Evolutionary conservation across 768 basidiomycete species (phyloP), one percentile per base, ranked within the genome.

Genomic region (Pulveroboletus sp.): DNA sequence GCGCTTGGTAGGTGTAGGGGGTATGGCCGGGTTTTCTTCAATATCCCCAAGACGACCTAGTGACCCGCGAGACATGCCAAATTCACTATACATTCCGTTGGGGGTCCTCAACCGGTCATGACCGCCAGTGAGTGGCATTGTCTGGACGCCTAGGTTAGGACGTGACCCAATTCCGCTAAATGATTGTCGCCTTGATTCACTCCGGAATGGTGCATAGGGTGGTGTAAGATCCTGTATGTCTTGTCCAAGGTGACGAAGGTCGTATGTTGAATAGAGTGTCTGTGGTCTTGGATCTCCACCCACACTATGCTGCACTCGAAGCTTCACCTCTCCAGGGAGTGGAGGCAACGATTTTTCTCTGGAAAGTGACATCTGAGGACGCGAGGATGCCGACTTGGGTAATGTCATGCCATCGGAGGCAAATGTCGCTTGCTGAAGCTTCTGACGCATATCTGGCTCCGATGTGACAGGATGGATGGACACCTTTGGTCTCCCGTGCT

Each of bases 271-370:
- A 53, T 81, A 85, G 47, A 86, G 70, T 2, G 86, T 89, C 48
- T 78, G 81, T 7, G 86, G 84, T 31, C 85, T 77, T 6, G 60
- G 54, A 37, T 84, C 83, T 2, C 57, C 60, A 17, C 66, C 57
- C 49, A 65, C 32, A 32, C 49, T 35, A 6, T 70, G 66, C n/a
- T 70, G 70, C 12, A 69, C 61, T 32, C 72, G 74, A 26, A 71
- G 68, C 43, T 70, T 71, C 60, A 75, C 75, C 21, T 79, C 78
- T 14, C 73, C 77, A 3, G 85, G 89, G 37, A 92, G 75, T 9
- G 89, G 89, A 5, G 89, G 89, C 4, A 92, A 68, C 6, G 81
- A 85, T 59, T 92, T 92, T 52, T 91, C 87, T 43, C 85, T 73
- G 15, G 73, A 69, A 47, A 78, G 54, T 32, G 35, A 28, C 24